Evolutionary conservation across 805 yeast genomes (phyloP).

Genomic region (Wickerhamomyces queroliae): DNA sequence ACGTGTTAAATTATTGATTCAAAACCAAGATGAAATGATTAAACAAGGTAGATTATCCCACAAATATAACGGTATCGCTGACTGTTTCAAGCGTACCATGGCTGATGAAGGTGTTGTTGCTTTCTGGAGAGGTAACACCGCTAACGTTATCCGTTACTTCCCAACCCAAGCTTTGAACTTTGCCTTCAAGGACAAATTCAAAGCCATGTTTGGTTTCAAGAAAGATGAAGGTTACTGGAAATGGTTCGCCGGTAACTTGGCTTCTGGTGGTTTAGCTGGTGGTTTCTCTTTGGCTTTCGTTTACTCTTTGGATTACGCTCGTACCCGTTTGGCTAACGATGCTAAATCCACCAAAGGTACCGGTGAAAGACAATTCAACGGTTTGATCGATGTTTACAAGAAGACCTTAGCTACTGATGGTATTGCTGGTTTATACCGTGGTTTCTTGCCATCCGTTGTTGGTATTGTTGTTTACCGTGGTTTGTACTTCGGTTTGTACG

Average conservation of each 20-base stretch:
- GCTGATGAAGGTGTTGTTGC: conserved; percentile 88
- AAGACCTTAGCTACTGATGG: conserved; percentile 95
- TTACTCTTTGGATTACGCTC: conserved; percentile 96
- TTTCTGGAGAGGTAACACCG: conserved; percentile 99
- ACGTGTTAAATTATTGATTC: conserved; percentile 93
- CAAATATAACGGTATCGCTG: conserved; percentile 85
- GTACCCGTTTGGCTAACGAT: conserved; percentile 98
- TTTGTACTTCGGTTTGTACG: conserved; percentile 96
- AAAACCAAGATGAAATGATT: conserved; percentile 97
- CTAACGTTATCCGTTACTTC: conserved; percentile 98
- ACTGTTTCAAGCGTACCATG: conserved; percentile 93
- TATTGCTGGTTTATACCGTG: conserved; percentile 98
- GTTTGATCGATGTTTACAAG: conserved; percentile 93
- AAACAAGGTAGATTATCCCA: conserved; percentile 92
- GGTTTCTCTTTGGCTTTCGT: conserved; percentile 90
- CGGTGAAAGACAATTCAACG: conserved; percentile 96
- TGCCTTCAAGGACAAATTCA: conserved; percentile 97
- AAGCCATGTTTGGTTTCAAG: conserved; percentile 94
- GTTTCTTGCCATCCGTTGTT: conserved; percentile 96
- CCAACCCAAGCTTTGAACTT: conserved; percentile 98
- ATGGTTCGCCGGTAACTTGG: conserved; percentile 98
- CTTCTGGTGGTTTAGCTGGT: conserved; percentile 99
- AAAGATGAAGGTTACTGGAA: conserved; percentile 88
- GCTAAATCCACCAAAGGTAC: conserved; percentile 81
- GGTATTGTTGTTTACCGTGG: conserved; percentile 99